phyloP scores from a whole-genome alignment of 2,329 filamentous ascomycete genomes.

The Xylariaceae sp. region DNA sequence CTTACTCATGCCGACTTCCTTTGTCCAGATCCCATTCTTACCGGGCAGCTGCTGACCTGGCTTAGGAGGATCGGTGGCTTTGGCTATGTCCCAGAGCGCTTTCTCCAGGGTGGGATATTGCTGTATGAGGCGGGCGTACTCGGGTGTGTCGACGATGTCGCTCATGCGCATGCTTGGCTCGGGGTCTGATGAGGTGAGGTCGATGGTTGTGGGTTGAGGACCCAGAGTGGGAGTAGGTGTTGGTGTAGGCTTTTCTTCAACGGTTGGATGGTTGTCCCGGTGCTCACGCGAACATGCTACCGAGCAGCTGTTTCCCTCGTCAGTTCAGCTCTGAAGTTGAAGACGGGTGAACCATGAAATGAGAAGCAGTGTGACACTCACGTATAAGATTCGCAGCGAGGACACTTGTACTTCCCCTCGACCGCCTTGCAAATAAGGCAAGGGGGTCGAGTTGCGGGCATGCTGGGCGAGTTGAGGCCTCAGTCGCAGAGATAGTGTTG shows the following conservation, averaged over 20 bases:
- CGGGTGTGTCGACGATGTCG: slow-evolving; percentile 26
- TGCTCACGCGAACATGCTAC: slow-evolving; percentile 53
- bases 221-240: neutral
- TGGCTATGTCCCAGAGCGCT: slow-evolving; percentile 27
- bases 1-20: slow-evolving; percentile 53
- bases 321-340: neutral
- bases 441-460: slow-evolving; percentile 23
- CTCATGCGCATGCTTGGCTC: slow-evolving; percentile 9
- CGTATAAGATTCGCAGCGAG: slow-evolving; percentile 56
- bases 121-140: slow-evolving; percentile 26
- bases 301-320: slow-evolving; percentile 46
- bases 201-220: neutral
- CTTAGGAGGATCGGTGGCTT: slow-evolving; percentile 29
- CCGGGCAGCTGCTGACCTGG: slow-evolving; percentile 4
- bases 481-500: neutral
- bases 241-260: slow-evolving; percentile 21
- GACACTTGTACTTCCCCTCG: slow-evolving; percentile 59
- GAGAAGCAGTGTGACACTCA: slow-evolving; percentile 33
- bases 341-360: neutral
- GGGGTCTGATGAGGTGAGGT: neutral
- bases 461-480: slow-evolving; percentile 8
- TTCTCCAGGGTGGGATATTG: slow-evolving; percentile 27
- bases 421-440: slow-evolving; percentile 53
- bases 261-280: slow-evolving; percentile 45
- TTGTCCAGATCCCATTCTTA: slow-evolving; percentile 47